Evolutionary conservation across 2,329 filamentous ascomycete species (phyloP), one percentile per base, ranked within the genome.

Genomic region (Alternaria sp.): DNA sequence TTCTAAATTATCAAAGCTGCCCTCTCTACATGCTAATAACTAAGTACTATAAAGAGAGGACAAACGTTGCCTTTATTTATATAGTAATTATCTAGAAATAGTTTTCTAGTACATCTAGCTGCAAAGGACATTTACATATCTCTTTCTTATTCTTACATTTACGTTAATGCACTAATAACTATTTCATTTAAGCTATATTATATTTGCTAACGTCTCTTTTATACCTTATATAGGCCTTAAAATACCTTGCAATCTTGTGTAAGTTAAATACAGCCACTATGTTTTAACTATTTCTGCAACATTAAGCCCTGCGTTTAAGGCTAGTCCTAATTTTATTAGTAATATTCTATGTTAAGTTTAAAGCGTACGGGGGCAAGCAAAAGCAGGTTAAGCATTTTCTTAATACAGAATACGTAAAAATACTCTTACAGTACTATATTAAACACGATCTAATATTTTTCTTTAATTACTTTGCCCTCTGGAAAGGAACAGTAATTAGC

Each of bases 1-100:
- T 42, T 42, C 40, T 42, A 42, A 42, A 42, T 8, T 42, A 17
- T 42, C 11, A 23, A 42, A 42, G 40, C 40, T 42, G 8, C 40
- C 26, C 4, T 42, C 14, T 42, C 8, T 42, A 42, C 24, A 42
- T 29, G 8, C 40, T 28, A 28, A 42, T 42, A 17, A 28, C 40
- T 42, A 10, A 42, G 24, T 42, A 17, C 40, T 10, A 42, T 42
- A 28, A 4, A 42, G 1, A 42, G 4, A 24, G 40, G 26, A 42
- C 11, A 42, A 28, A 42, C 8, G 2, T 17, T 7, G 24, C 14
- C 1, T 42, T 42, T 23, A 42, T 42, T 42, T 23, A 23, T 42
- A 28, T 42, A 13, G 40, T 42, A 29, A 42, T 28, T 23, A 42
- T 42, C 24, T 42, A 42, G 8, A 42, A 42, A 23, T 42, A 23